Base-by-base conservation (phyloP, 2,329 filamentous ascomycete genomes). In the Huntiella abstrusa region DNA sequence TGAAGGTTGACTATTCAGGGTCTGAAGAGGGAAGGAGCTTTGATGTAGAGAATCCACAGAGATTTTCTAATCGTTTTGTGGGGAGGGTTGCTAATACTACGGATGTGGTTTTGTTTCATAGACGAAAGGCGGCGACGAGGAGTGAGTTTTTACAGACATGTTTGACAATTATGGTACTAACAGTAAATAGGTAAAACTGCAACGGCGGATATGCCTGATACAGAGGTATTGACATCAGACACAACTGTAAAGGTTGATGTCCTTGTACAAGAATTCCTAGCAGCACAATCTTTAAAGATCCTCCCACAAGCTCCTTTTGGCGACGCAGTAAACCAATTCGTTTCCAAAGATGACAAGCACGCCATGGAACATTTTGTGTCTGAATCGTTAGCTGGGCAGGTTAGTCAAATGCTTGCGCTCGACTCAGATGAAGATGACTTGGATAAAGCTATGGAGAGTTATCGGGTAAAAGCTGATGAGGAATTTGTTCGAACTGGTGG, bases 261-360 rank as follows among this genome's bases (percentile, higher is more conserved):
- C 52, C 69, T 98, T 0, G 88, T 98, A 0, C 73, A 80, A 43
- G 86, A 96, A 53, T 95, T 87, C 55, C 71, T 98, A 2, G 74
- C 75, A 0, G 82, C 83, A 0, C 87, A 96, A 56, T 87, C 84
- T 0, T 73, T 98, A 32, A 93, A 87, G 49, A 91, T 98, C 42
- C 69, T 98, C 0, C 91, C 91, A 0, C 84, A 94, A 55, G 91
- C 87, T 28, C 82, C 81, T 0, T 95, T 98, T 56, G 83, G 86
- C 12, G 87, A 96, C 56, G 91, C 91, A 0, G 85, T 98, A 4
- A 80, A 78, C 41, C 83, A 93, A 51, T 98, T 91, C 55, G 85
- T 98, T 19, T 79, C 87, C 58, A 96, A 96, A 54, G 85, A 94
- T 53, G 91, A 98, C 64, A 93, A 87, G 57, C 79, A 91, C 55